Base-by-base conservation (phyloP, 176 grass and related monocot species). In the Chloris gayana region DNA sequence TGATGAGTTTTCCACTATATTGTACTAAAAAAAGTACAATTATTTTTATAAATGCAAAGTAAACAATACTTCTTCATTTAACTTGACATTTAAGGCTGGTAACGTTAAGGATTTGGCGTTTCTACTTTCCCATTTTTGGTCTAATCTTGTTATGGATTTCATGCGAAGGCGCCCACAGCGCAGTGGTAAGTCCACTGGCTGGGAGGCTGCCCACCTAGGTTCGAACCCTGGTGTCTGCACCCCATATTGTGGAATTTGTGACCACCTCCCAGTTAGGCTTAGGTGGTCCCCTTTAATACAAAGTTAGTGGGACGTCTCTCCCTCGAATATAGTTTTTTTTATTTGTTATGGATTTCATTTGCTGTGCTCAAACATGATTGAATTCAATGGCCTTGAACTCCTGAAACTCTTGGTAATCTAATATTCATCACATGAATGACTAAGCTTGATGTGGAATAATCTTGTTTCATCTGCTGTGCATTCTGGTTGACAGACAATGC, bases 401-500 rank as follows among this genome's bases (percentile, higher is more conserved):
- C 1, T 27, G 4, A 50, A 68, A 39, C 26, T 38, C 7, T 42
- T 7, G 11, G 26, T 46, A 38, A 8, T 19, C 9, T 73, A 50
- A 9, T 60, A 66, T 82, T 53, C 12, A 50, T 73, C 30, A 54
- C 70, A 41, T 35, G 39, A 70, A 41, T 35, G 39, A 49, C 38
- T 76, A 59, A 69, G 10, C 44, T 71, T 60, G 37, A 75, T 18
- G 39, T 47, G 19, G 15, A 75, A 60, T 64, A 34, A 76, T 53
- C 44, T 72, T 79, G 27, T 74, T 73, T 84, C 37, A 58, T 63
- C 2, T 10, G 51, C 64, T 73, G 65, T 46, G 64, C 44, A 27
- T 68, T 47, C 54, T 76, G 66, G 7, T 86, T 58, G 62, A 58
- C 84, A 94, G 95, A 87, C 61, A 66, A 41, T 60, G 75, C 64